Conservation (phyloP, 148 eudicot species). For the Arctostaphylos glauca region DNA sequence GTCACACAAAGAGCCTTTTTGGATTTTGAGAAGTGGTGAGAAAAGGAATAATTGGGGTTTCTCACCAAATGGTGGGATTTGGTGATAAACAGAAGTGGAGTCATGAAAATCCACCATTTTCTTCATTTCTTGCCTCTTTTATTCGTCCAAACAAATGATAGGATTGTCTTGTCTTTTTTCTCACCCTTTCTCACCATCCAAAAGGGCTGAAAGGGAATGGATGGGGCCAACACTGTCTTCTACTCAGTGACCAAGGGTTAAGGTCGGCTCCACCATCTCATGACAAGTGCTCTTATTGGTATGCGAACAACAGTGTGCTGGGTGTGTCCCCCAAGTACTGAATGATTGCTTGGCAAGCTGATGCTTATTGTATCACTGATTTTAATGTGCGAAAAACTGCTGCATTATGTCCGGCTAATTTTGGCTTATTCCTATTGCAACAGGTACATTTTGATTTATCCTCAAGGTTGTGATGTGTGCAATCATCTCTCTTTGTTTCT, state of each 20-base stretch:
- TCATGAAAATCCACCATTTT: not conserved
- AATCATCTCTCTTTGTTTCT: constrained; percentile 93
- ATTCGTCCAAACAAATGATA: not conserved
- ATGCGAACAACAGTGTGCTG: not conserved
- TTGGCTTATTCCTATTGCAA: constrained; percentile 18
- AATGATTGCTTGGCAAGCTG: not conserved
- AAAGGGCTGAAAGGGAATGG: not conserved
- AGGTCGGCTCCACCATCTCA: constrained; percentile 6
- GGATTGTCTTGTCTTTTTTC: not conserved
- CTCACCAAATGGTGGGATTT: not conserved
- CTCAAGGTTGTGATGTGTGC: constrained; percentile 95
- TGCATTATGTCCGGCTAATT: not conserved
- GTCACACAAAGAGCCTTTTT: not conserved
- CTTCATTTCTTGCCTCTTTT: not conserved
- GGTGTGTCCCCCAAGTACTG: not conserved
- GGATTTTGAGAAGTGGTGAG: not conserved
- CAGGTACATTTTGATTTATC: constrained; percentile 94
- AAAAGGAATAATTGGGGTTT: not conserved
- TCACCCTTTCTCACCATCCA: not conserved
- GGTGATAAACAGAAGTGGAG: not conserved
- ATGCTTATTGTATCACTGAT: not conserved
- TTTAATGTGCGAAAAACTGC: constrained; percentile 1
- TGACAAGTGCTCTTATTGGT: not conserved
- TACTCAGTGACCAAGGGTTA: not conserved
- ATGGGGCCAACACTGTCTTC: constrained; percentile 1